Evolutionary conservation across 2,329 filamentous ascomycete species (phyloP).

Genomic region (Ophiostoma tasmaniense): DNA sequence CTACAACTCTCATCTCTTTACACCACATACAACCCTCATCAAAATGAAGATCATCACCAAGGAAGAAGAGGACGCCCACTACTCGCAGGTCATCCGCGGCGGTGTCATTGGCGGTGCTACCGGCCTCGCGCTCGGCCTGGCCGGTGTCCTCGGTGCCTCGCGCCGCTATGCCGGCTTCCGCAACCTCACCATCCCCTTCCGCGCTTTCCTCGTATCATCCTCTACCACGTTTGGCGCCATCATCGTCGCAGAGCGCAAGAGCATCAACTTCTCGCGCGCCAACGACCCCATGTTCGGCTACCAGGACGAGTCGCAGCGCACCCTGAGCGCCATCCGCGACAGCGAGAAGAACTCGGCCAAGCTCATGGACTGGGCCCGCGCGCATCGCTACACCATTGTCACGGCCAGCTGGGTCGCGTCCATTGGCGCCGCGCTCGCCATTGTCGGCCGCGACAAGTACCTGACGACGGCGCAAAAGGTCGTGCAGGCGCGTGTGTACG

Average conservation of each 20-base stretch:
- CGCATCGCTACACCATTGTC: conserved; percentile 82
- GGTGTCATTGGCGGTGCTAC: conserved; percentile 63
- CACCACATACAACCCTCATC: conserved; percentile 23
- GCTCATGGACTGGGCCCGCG: conserved; percentile 59
- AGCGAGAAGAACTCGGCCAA: conserved; percentile 51
- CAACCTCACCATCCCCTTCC: conserved; percentile 77
- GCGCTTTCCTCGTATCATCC: conserved; percentile 80
- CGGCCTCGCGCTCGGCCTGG: conserved; percentile 58
- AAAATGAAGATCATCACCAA: conserved; percentile 92
- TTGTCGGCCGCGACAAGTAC: conserved; percentile 71
- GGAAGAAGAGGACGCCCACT: conserved; percentile 85
- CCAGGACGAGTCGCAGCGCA: conserved; percentile 53
- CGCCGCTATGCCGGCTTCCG: conserved; percentile 71
- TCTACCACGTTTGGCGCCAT: conserved; percentile 79
- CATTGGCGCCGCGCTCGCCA: conserved; percentile 64
- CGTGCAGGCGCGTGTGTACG: conserved; percentile 90
- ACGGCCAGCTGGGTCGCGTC: conserved; percentile 71
- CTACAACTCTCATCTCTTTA: not conserved
- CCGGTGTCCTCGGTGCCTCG: conserved; percentile 59
- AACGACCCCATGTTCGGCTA: conserved; percentile 61
- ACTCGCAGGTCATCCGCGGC: conserved; percentile 69
- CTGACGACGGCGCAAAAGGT: conserved; percentile 74
- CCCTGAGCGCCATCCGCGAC: conserved; percentile 45
- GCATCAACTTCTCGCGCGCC: conserved; percentile 55
- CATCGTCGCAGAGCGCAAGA: conserved; percentile 69